Percentiles rank a stretch among this genome's conserved stretches.
Evolutionary conservation across 2,329 filamentous ascomycete genomes (phyloP).

Genomic region (Aspergillus sp.): DNA sequence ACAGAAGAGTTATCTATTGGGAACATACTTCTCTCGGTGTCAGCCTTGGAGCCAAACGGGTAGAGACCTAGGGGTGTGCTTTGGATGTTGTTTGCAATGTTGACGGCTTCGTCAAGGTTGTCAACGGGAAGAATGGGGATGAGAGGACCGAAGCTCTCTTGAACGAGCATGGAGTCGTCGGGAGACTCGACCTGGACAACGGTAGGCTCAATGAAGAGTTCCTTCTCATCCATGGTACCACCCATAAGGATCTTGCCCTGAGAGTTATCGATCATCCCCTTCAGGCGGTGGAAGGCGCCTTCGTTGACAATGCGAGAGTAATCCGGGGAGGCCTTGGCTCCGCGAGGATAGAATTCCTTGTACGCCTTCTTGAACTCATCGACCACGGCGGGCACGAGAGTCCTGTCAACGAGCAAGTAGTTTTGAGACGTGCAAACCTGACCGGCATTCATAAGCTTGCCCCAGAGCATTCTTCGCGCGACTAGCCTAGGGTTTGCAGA

Average conservation of each 20-base stretch:
- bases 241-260: constrained; percentile 84
- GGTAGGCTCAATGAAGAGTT: constrained; percentile 87
- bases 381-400: constrained; percentile 70
- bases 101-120: constrained; percentile 80
- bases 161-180: constrained; percentile 73
- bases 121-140: constrained; percentile 79
- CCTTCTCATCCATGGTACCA: constrained; percentile 74
- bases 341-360: constrained; percentile 79
- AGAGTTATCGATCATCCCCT: constrained; percentile 83
- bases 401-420: constrained; percentile 80
- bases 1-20: background rate
- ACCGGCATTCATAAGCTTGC: constrained; percentile 80
- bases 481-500: constrained; percentile 77
- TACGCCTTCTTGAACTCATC: constrained; percentile 69
- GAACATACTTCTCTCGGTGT: constrained; percentile 68
- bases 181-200: constrained; percentile 77
- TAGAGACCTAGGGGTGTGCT: constrained; percentile 81
- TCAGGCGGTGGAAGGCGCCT: constrained; percentile 76
- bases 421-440: constrained; percentile 94
- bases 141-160: constrained; percentile 93
- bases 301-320: constrained; percentile 79
- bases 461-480: constrained; percentile 82
- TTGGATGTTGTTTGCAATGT: constrained; percentile 75
- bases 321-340: constrained; percentile 74
- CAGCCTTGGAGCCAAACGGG: constrained; percentile 77